Evolutionary conservation across 768 basidiomycete genomes (phyloP).

Genomic region (Paxillus involutus): DNA sequence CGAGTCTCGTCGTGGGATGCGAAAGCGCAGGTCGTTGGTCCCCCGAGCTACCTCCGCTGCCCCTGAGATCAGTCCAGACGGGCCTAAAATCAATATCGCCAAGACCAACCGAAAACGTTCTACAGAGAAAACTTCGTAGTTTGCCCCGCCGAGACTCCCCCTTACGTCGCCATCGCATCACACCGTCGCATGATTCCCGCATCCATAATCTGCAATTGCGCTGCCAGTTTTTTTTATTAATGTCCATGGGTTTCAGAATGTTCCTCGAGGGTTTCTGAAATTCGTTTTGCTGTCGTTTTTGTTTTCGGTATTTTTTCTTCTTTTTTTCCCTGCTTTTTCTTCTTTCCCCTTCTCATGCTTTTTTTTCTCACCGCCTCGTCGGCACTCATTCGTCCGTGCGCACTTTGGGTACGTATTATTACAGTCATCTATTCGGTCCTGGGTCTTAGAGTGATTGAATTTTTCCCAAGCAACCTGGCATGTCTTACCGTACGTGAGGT

Average conservation of each 20-base stretch:
- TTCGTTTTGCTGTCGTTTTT: too few relatives aligned
- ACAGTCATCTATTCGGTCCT: slow-evolving; percentile 29
- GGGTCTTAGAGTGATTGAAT: not conserved
- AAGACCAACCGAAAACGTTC: slow-evolving; percentile 30
- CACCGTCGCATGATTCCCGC: too few relatives aligned
- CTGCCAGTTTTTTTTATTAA: not conserved
- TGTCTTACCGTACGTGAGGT: slow-evolving; percentile 28
- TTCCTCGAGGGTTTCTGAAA: too few relatives aligned
- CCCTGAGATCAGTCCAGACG: slow-evolving; percentile 25
- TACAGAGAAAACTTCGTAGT: slow-evolving; percentile 22
- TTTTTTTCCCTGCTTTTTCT: too few relatives aligned
- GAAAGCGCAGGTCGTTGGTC: slow-evolving; percentile 40
- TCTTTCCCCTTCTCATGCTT: not conserved
- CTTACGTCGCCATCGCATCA: not conserved
- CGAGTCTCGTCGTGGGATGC: slow-evolving; percentile 70
- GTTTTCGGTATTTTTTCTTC: too few relatives aligned
- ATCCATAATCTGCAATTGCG: too few relatives aligned
- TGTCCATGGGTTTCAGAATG: too few relatives aligned
- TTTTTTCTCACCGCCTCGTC: too few relatives aligned
- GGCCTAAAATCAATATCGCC: slow-evolving; percentile 20
- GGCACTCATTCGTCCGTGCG: not conserved
- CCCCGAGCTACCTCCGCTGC: slow-evolving; percentile 27
- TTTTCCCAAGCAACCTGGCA: slow-evolving; percentile 14
- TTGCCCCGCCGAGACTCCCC: not conserved
- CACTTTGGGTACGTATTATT: slow-evolving; percentile 23